Percentiles rank a stretch among this genome's conserved stretches.
Evolutionary conservation across 805 yeast species (phyloP).

Genomic region (Maudiozyma barnettii): DNA sequence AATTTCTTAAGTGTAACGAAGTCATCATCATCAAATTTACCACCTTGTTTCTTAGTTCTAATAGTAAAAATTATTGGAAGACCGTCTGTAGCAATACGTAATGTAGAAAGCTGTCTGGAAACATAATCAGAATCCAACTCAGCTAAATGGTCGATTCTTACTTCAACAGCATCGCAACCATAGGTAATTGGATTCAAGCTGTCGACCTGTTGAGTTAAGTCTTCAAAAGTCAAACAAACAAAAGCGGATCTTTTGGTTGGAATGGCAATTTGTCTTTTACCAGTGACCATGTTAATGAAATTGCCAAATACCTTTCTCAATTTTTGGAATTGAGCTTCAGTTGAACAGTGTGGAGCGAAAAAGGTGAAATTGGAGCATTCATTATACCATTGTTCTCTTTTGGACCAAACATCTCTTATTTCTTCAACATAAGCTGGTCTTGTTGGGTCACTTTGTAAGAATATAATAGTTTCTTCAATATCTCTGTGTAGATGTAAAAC

Average conservation of each 20-base stretch:
- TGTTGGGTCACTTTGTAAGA: constrained; percentile 65
- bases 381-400: constrained; percentile 70
- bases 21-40: constrained; percentile 59
- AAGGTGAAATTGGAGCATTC: constrained; percentile 72
- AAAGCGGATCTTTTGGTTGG: constrained; percentile 47
- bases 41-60: constrained; percentile 75
- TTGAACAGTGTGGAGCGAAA: constrained; percentile 63
- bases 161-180: constrained; percentile 77
- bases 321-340: constrained; percentile 42
- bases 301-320: constrained; percentile 50
- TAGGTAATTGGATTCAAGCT: constrained; percentile 44
- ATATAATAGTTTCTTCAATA: constrained; percentile 65
- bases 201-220: constrained; percentile 38
- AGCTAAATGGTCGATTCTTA: constrained; percentile 65
- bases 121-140: constrained; percentile 46
- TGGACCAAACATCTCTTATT: constrained; percentile 70
- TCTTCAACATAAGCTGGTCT: constrained; percentile 85
- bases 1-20: constrained; percentile 40
- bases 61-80: constrained; percentile 78
- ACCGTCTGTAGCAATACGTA: constrained; percentile 50
- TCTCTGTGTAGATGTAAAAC: constrained; percentile 89
- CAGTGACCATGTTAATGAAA: constrained; percentile 55
- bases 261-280: constrained; percentile 31
- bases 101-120: constrained; percentile 58
- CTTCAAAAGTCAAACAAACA: constrained; percentile 63